Evolutionary conservation across 257 asterid species (phyloP), one percentile per base, ranked within the genome.

Genomic region (Apocynum venetum): DNA sequence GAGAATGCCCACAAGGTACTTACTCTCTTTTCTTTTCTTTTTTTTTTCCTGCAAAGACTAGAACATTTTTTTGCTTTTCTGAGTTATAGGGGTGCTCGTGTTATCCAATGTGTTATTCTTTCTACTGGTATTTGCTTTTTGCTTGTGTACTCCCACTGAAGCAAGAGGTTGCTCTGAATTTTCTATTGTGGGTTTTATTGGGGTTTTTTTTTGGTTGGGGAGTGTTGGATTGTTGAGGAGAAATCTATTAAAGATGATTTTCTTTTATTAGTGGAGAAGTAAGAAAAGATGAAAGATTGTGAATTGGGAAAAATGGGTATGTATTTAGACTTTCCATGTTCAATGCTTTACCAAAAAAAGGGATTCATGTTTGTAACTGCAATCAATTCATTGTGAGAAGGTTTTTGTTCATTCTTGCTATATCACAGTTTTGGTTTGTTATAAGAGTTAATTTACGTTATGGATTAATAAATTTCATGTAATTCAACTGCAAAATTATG

Each of bases 1-100:
- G 20, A 8, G 5, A 3, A 68, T 68, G 73, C 53, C 73, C 73
- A 43, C 73, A 68, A 68, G 73, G 73, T 68, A 11, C 25, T 8
- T 41, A 4, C 0, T 41, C 8, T 67, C 19, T 17, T 15, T 55
- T 55, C 8, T 56, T 56, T 53, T 17, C 13, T 41, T 67, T 11
- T 8, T 41, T 19, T 8, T 6, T 41, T 19, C 8, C 53, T 8
- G 36, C 5, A 36, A 35, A 35, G 69, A 35, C 20, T 46, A 35
- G 69, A 35, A 3, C 46, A 3, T 35, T 25, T 35, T 19, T 46
- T 3, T 36, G 3, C 3, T 61, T 63, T 63, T 63, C 69, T 63
- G 35, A 1, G 17, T 63, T 63, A 63, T 35, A 11, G 36, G 11
- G 35, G 25, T 52, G 57, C 66, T 25, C 11, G 5, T 35, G 44